A percentile compares a stretch with the other conserved stretches of the same genome.
These are phyloP conservation scores for Starmerella khaoyaiensis DNA, from an alignment of 805 yeast genomes.

Conservation along the genomic window DNA sequence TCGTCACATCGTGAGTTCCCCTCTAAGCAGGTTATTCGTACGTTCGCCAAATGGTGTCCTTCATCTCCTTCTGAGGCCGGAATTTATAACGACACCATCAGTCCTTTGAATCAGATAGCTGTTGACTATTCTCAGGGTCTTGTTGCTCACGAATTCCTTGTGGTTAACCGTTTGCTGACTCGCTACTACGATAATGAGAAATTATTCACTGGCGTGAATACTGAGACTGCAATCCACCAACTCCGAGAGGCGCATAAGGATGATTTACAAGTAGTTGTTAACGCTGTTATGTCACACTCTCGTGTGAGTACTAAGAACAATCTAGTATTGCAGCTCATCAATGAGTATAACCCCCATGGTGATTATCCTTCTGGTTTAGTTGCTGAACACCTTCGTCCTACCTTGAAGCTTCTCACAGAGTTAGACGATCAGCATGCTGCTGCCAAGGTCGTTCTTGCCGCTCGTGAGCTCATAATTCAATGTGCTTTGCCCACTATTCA, in stretches of 20 bases:
- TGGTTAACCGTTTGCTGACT: constrained; percentile 54
- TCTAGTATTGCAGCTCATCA: constrained; percentile 71
- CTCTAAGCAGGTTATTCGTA: constrained; percentile 65
- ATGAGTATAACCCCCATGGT: constrained; percentile 66
- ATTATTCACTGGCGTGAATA: constrained; percentile 42
- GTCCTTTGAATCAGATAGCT: constrained; percentile 63
- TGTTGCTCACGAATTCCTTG: constrained; percentile 67
- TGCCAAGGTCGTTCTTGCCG: constrained; percentile 87
- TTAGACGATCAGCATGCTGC: constrained; percentile 71
- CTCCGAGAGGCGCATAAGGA: constrained; percentile 80
- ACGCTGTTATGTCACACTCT: constrained; percentile 72
- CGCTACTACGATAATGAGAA: constrained; percentile 69
- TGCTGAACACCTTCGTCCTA: constrained; percentile 52
- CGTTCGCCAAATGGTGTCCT: constrained; percentile 53
- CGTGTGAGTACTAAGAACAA: constrained; percentile 89
- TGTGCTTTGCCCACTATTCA: constrained; percentile 92
- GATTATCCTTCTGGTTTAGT: constrained; percentile 52
- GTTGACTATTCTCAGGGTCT: constrained; percentile 60
- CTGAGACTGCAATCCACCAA: constrained; percentile 71
- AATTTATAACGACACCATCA: constrained; percentile 46
- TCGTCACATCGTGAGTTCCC: constrained; percentile 79
- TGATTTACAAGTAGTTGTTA: constrained; percentile 58
- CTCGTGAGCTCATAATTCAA: constrained; percentile 90
- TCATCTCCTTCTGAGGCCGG: constrained; percentile 34
- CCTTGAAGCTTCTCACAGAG: constrained; percentile 70